Base-by-base conservation (phyloP, 768 basidiomycete species). In the Calocybe indica region DNA sequence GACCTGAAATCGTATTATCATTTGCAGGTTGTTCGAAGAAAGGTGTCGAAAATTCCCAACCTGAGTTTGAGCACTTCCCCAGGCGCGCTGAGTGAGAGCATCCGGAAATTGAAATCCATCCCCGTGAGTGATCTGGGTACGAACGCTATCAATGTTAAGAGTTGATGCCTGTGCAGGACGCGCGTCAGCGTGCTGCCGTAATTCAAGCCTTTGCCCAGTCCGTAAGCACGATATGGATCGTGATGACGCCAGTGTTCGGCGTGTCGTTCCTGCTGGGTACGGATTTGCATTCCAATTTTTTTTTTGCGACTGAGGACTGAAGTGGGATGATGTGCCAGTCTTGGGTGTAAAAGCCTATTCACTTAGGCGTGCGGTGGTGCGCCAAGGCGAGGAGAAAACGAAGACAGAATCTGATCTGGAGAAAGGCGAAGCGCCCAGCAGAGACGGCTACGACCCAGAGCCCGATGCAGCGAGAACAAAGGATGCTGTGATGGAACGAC, bases 181-280 rank as follows among this genome's bases (percentile, higher is more conserved):
- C 73, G 6, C 55, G 57, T 8, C 58, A 71, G 29, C 80, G 80
- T 9, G 55, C 66, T 22, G 68, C 67, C 37, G 66, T 85, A 7
- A 72, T 81, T 31, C 70, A 85, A 48, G 83, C 83, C 0, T 87
- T 79, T 63, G 72, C 83, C 10, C 68, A 70, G 30, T 79, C 84
- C 3, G 80, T 88, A 35, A 73, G 73, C 52, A 66, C 58, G 40
- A 80, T 88, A 15, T 88, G 85, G 84, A 52, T 85, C 14, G 79
- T 82, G 7, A 72, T 71, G 61, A 81, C 81, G 7, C 82, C 80
- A 0, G 64, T 87, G 28, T 44, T 76, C 6, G 80, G 77, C 9
- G 67, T 69, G 37, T 69, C 74, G 28, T 72, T 85, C 54, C 52
- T 85, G 29, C 67, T 76, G 65, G 65, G 76, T 76, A 49, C 56